phyloP scores from a whole-genome alignment of 768 basidiomycete species.

The Pulveroboletus sp. region DNA sequence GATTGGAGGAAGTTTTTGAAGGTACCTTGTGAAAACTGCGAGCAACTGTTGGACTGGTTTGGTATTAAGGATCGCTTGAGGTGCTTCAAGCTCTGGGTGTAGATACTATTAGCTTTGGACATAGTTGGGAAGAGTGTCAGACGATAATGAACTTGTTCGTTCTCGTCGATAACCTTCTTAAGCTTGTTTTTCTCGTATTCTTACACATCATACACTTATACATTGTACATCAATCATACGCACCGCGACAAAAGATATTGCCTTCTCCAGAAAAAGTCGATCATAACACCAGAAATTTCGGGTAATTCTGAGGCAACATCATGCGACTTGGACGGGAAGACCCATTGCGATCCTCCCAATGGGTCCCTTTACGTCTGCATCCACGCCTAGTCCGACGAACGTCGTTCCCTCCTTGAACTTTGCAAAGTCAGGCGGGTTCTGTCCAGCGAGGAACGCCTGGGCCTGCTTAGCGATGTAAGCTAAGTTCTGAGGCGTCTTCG shows the following conservation, averaged over 20 bases:
- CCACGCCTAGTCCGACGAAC: constrained; percentile 39
- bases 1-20: neutral
- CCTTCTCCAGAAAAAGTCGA: too few species aligned
- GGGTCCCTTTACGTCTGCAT: constrained; percentile 36
- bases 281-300: too few species aligned
- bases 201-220: too few species aligned
- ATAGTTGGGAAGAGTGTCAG: too few species aligned
- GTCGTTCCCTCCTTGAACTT: constrained; percentile 39
- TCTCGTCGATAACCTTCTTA: too few species aligned
- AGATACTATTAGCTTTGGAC: too few species aligned
- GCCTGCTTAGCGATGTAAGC: constrained; percentile 63
- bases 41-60: neutral
- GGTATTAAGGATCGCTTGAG: neutral
- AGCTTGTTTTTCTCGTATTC: too few species aligned
- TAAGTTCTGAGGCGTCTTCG: constrained; percentile 58
- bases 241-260: too few species aligned
- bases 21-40: neutral
- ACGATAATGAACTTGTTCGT: too few species aligned
- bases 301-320: too few species aligned
- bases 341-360: constrained; percentile 45
- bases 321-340: constrained; percentile 24
- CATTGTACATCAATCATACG: too few species aligned
- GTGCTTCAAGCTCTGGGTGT: neutral
- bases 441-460: constrained; percentile 54
- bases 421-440: constrained; percentile 73